Conservation (phyloP, 805 yeast species). For the Candida gorgasii region DNA sequence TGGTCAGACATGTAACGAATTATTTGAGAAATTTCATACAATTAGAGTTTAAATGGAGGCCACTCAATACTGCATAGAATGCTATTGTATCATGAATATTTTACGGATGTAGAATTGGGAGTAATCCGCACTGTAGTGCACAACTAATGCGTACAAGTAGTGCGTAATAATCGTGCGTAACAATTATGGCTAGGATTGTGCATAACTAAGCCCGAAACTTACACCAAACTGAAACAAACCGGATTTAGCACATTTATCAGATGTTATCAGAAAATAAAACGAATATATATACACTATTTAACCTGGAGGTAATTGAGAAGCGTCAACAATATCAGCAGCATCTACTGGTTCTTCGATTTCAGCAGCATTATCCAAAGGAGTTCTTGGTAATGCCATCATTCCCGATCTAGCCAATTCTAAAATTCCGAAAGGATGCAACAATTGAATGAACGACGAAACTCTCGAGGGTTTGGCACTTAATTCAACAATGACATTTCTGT, state of each 20-base stretch:
- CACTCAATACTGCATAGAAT: not conserved
- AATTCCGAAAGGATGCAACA: slow-evolving; percentile 94
- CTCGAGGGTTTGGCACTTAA: slow-evolving; percentile 92
- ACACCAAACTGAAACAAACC: too few relatives aligned
- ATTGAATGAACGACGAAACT: slow-evolving; percentile 79
- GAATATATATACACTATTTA: slow-evolving; percentile 28
- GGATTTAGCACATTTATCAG: too few relatives aligned
- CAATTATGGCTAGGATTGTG: too few relatives aligned
- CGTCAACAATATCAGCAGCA: slow-evolving; percentile 76
- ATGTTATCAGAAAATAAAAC: not conserved
- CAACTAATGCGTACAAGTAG: too few relatives aligned
- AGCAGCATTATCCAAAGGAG: slow-evolving; percentile 65
- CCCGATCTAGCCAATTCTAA: slow-evolving; percentile 96
- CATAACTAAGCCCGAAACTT: not conserved
- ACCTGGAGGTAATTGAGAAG: slow-evolving; percentile 94
- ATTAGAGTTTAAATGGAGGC: not conserved
- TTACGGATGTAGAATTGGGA: too few relatives aligned
- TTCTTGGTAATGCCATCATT: slow-evolving; percentile 97
- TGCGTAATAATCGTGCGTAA: too few relatives aligned
- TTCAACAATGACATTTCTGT: slow-evolving; percentile 92
- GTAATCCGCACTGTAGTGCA: too few relatives aligned
- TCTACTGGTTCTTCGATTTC: slow-evolving; percentile 50
- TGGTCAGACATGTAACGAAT: not conserved
- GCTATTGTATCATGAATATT: not conserved
- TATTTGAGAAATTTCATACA: not conserved